These are phyloP conservation scores for Ambrosia artemisiifolia DNA, from an alignment of 129 eudicot species.

Conservation along the genomic window DNA sequence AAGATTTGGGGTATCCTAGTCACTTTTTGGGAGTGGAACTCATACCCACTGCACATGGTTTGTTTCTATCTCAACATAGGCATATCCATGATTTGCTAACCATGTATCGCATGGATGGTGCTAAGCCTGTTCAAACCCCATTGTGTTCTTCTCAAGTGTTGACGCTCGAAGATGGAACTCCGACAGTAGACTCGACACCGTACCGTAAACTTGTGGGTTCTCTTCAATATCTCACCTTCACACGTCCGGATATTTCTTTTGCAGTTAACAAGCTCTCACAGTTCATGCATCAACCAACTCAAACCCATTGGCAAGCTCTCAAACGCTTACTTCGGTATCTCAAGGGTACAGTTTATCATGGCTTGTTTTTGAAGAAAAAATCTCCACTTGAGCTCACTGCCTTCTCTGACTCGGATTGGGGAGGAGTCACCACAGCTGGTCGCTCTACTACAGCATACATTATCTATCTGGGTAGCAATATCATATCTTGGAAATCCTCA, in stretches of 20 bases:
- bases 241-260: background rate
- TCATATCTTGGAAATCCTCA: too few species aligned
- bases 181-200: background rate
- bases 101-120: background rate
- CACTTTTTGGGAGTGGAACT: conserved; percentile 5
- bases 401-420: background rate
- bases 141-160: background rate
- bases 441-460: background rate
- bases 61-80: background rate
- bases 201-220: background rate
- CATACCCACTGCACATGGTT: background rate
- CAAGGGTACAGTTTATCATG: background rate
- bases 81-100: background rate
- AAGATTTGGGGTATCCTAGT: conserved; percentile 11
- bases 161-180: background rate
- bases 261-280: background rate
- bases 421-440: background rate
- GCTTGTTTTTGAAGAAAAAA: too few species aligned
- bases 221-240: background rate
- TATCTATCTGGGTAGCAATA: background rate
- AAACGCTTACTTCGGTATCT: background rate
- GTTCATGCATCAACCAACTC: background rate
- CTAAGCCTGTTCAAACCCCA: background rate
- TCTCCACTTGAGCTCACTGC: too few species aligned
- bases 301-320: background rate